Evolutionary conservation across 345 rosid species (phyloP).

Genomic region (Gynandropsis gynandra): DNA sequence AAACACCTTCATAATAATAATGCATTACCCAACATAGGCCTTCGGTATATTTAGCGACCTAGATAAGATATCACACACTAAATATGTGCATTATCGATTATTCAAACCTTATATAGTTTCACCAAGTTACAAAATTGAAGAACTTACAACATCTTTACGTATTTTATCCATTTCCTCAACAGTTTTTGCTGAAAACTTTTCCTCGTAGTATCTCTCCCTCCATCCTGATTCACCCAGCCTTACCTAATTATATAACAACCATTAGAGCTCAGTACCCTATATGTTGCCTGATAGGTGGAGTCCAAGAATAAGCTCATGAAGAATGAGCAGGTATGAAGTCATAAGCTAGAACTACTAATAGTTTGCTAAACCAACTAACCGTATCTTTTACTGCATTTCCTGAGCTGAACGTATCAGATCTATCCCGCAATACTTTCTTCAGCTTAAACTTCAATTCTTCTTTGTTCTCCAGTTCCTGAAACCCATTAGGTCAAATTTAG

Average conservation of each 20-base stretch:
- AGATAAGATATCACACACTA: conserved; percentile 15
- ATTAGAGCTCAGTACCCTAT: conserved; percentile 5
- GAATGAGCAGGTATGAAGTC: conserved; percentile 10
- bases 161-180: conserved; percentile 61
- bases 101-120: background rate
- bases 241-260: conserved; percentile 38
- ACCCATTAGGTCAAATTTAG: conserved; percentile 5
- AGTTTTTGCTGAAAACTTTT: conserved; percentile 59
- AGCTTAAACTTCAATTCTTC: conserved; percentile 68
- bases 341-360: background rate
- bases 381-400: conserved; percentile 58
- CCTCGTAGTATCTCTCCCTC: conserved; percentile 92
- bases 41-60: conserved; percentile 79
- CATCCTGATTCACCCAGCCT: conserved; percentile 79
- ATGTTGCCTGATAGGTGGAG: background rate
- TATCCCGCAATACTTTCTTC: conserved; percentile 58
- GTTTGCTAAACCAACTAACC: conserved; percentile 33
- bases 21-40: conserved; percentile 99
- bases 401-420: conserved; percentile 63
- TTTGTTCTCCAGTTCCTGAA: conserved; percentile 50
- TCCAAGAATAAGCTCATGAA: conserved; percentile 9
- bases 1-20: conserved; percentile 93
- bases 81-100: conserved; percentile 11
- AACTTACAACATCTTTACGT: conserved; percentile 85
- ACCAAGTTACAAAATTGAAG: conserved; percentile 12